A percentile compares a stretch with the other conserved stretches of the same genome.
Conservation (phyloP, 116 monocot species). For the Trichopus zeylanicus region DNA sequence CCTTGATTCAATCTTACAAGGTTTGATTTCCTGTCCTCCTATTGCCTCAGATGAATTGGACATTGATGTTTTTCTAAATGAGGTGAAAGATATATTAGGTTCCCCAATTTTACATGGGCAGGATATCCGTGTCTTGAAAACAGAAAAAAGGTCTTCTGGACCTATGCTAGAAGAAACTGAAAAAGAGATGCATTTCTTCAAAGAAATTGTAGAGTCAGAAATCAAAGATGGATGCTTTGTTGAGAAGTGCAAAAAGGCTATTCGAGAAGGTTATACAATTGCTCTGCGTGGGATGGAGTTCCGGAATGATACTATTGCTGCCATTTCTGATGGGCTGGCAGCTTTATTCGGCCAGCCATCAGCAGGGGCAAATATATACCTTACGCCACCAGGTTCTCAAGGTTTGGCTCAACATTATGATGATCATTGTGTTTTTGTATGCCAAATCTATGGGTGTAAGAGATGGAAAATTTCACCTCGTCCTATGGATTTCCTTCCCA, state of each 20-base stretch:
- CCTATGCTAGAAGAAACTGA: neutral
- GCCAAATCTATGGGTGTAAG: slow-evolving; percentile 66
- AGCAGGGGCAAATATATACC: slow-evolving; percentile 72
- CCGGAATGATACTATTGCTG: slow-evolving; percentile 45
- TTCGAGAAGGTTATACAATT: slow-evolving; percentile 59
- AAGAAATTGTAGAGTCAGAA: slow-evolving; percentile 5
- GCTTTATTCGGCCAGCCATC: slow-evolving; percentile 82
- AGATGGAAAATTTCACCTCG: slow-evolving; percentile 40
- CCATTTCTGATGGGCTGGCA: slow-evolving; percentile 39
- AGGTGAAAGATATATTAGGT: slow-evolving; percentile 41
- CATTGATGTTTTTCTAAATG: slow-evolving; percentile 46
- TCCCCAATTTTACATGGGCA: slow-evolving; percentile 51
- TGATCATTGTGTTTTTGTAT: slow-evolving; percentile 92
- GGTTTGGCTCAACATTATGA: slow-evolving; percentile 77
- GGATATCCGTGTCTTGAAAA: slow-evolving; percentile 67
- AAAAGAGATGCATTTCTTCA: slow-evolving; percentile 49
- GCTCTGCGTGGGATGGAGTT: slow-evolving; percentile 78
- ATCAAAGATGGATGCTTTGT: slow-evolving; percentile 11
- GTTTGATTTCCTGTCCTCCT: slow-evolving; percentile 60
- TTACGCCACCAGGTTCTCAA: slow-evolving; percentile 76
- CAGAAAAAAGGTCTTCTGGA: slow-evolving; percentile 7
- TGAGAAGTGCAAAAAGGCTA: slow-evolving; percentile 49
- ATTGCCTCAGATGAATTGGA: slow-evolving; percentile 75
- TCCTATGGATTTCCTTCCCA: slow-evolving; percentile 35
- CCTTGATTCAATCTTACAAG: slow-evolving; percentile 33